Conservation (phyloP, 768 basidiomycete species). For the Trametes cingulata region DNA sequence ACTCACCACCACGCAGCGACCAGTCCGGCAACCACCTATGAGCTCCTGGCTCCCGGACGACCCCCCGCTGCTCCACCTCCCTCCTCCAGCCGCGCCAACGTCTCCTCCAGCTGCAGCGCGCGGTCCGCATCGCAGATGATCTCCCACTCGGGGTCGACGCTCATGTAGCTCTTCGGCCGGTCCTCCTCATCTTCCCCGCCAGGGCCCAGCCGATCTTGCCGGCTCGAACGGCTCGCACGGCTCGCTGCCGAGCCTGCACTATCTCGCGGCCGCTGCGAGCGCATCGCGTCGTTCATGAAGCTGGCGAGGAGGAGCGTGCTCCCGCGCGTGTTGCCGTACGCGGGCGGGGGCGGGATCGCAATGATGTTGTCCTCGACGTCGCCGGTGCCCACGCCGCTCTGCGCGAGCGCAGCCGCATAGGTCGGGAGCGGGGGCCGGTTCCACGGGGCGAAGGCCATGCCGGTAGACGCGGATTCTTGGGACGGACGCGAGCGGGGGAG, state of each 20-base stretch:
- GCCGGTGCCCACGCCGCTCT: constrained; percentile 69
- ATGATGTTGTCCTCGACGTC: constrained; percentile 75
- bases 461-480: not conserved
- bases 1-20: constrained; percentile 5
- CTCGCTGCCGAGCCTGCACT: constrained; percentile 11
- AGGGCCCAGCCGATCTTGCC: constrained; percentile 26
- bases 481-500: constrained; percentile 41
- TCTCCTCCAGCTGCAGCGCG: constrained; percentile 55
- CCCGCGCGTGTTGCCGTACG: constrained; percentile 75
- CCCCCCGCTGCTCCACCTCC: constrained; percentile 2
- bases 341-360: constrained; percentile 68
- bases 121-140: constrained; percentile 53
- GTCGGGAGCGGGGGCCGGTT: constrained; percentile 69
- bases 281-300: constrained; percentile 47
- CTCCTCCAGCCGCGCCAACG: constrained; percentile 45
- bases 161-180: constrained; percentile 56
- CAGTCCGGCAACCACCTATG: not conserved
- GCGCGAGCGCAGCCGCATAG: constrained; percentile 68
- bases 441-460: constrained; percentile 56
- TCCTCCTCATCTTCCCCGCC: constrained; percentile 31
- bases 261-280: constrained; percentile 42
- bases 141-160: constrained; percentile 59
- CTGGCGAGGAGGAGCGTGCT: constrained; percentile 62
- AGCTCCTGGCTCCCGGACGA: constrained; percentile 7
- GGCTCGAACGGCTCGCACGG: constrained; percentile 10